Percentiles rank a stretch among this genome's conserved stretches.
Conservation (phyloP, 352 stramenopile genomes). For the Pythium angustatum region DNA sequence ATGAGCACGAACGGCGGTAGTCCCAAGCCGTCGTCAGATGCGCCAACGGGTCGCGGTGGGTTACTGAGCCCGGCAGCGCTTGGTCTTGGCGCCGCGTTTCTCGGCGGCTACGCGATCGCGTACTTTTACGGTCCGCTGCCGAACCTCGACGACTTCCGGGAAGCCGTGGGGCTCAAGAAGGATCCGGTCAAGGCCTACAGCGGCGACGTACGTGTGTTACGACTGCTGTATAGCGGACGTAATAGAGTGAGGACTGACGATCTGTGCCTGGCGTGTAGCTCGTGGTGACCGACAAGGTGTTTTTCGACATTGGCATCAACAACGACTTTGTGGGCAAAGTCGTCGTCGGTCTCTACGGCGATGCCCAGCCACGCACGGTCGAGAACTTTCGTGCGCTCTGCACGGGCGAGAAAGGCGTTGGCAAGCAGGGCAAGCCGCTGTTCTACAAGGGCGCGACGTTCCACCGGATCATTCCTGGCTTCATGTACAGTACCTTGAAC, state of each 20-base stretch:
- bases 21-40: background rate
- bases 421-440: constrained; percentile 93
- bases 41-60: too few relatives aligned
- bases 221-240: background rate
- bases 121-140: constrained; percentile 72
- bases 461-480: constrained; percentile 97
- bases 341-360: constrained; percentile 79
- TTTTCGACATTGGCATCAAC: constrained; percentile 98
- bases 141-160: constrained; percentile 55
- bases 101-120: constrained; percentile 63
- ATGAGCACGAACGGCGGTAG: constrained; percentile 24
- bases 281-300: too few relatives aligned
- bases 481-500: too few relatives aligned
- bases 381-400: constrained; percentile 73
- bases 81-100: constrained; percentile 50
- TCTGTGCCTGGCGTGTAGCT: background rate
- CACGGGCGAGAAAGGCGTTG: constrained; percentile 78
- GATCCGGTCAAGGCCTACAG: constrained; percentile 37
- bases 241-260: background rate
- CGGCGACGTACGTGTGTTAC: constrained; percentile 39
- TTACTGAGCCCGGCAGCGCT: constrained; percentile 45
- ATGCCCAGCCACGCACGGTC: constrained; percentile 85
- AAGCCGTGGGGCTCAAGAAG: constrained; percentile 36
- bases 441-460: constrained; percentile 97
- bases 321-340: constrained; percentile 91